Base-by-base conservation (phyloP, 257 asterid species). In the Nicotiana tomentosiformis region DNA sequence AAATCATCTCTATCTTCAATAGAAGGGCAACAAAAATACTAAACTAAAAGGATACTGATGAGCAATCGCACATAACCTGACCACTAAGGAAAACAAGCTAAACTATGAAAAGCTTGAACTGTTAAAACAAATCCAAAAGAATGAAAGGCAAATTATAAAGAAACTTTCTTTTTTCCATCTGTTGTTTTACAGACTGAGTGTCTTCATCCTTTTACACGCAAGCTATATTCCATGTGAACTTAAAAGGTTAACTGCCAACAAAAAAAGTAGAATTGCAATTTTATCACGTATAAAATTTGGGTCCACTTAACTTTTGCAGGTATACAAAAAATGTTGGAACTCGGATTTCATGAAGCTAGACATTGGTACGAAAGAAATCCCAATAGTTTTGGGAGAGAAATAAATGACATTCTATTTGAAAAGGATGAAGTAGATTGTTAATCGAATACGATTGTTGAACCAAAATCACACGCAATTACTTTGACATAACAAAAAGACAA, bases 21-120 rank as follows among this genome's bases (percentile, higher is more conserved):
- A 58, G 56, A 83, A 84, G 61, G 81, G 66, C 81, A 86, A 82
- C 78, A 64, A 66, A 62, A 17, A 49, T 26, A 83, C 29, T 35
- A 57, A 39, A 74, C 39, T 74, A 49, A 74, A 11, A 23, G 62
- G 16, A 20, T 39, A 69, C 58, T 43, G 37, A 23, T 35, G 15
- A 72, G 46, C 35, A 43, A 12, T 70, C 60, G 37, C 78, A 72
- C 78, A 72, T 43, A 72, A 43, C 20, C 39, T 72, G 79, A 72
- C 60, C 61, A 72, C 60, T 12, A 23, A 0, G 37, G 58, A 20
- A 43, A 72, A 72, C 60, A 43, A 72, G 37, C 20, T 20, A 20
- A 72, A 72, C 5, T 43, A 72, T 72, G 60, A 43, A 20, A 72
- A 72, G 7, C 37, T 43, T 5, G 26, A 56, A 56, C 62, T 6